Conservation (phyloP, 192 early-diverging fungal species). For the Coemansia sp. region DNA sequence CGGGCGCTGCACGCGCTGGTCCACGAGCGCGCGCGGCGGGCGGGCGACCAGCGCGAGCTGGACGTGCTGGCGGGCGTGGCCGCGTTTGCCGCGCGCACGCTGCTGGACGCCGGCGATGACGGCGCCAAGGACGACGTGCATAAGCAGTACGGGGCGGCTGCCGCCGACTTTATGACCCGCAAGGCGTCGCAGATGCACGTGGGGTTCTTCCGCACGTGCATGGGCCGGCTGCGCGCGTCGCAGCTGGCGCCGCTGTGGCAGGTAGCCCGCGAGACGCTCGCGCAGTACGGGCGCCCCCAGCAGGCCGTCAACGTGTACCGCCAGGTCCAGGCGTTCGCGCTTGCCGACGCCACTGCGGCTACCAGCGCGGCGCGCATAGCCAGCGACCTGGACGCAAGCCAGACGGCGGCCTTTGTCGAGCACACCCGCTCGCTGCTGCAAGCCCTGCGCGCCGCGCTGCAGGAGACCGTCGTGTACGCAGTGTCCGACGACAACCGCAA, state of each 20-base stretch:
- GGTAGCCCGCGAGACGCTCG: conserved; percentile 56
- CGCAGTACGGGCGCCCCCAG: conserved; percentile 53
- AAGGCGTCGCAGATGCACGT: conserved; percentile 69
- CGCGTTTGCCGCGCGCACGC: conserved; percentile 58
- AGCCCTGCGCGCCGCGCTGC: conserved; percentile 20
- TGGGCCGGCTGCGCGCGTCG: conserved; percentile 13
- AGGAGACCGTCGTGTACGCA: conserved; percentile 20
- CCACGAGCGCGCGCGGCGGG: conserved; percentile 73
- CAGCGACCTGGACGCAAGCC: neutral
- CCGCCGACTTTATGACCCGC: conserved; percentile 72
- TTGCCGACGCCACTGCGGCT: conserved; percentile 16
- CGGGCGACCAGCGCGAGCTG: conserved; percentile 54
- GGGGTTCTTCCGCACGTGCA: conserved; percentile 58
- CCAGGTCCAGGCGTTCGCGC: conserved; percentile 60
- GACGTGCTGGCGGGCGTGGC: conserved; percentile 58
- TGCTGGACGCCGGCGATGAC: conserved; percentile 38
- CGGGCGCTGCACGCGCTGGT: conserved; percentile 61
- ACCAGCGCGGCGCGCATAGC: conserved; percentile 3
- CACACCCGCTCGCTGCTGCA: conserved; percentile 2
- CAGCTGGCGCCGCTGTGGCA: conserved; percentile 62
- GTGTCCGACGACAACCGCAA: conserved; percentile 27
- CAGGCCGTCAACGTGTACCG: conserved; percentile 62
- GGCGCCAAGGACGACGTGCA: conserved; percentile 39
- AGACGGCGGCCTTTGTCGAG: neutral
- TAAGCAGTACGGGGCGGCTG: conserved; percentile 56